A percentile compares a stretch with the other conserved stretches of the same genome.
phyloP scores from a whole-genome alignment of 352 stramenopile species.

The Phytophthora brassicae region DNA sequence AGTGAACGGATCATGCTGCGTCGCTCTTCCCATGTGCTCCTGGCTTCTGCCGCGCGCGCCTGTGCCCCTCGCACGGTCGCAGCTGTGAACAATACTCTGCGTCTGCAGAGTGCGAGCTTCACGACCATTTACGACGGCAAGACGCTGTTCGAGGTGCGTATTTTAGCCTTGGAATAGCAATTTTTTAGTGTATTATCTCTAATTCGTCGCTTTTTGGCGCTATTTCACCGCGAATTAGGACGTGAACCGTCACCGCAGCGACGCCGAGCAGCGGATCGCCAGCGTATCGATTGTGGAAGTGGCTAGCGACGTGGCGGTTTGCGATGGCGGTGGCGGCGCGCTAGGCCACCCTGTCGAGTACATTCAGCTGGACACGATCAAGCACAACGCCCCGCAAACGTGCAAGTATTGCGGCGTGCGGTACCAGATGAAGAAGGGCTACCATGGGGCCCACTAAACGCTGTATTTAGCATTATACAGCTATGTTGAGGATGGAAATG shows the following conservation, averaged over 20 bases:
- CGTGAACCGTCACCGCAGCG: conserved; percentile 84
- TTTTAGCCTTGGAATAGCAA: neutral
- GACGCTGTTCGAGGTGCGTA: conserved; percentile 59
- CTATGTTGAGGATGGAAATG: neutral
- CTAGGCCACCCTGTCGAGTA: conserved; percentile 97
- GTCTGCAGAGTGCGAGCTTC: conserved; percentile 48
- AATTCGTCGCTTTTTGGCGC: conserved; percentile 8
- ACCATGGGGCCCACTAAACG: conserved; percentile 62
- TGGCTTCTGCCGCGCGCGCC: conserved; percentile 29
- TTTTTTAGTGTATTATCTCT: neutral
- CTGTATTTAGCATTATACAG: neutral
- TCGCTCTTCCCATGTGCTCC: conserved; percentile 42
- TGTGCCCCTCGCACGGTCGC: conserved; percentile 21
- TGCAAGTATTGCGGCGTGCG: conserved; percentile 95
- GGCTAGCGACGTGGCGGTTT: conserved; percentile 90
- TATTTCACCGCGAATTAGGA: conserved; percentile 41
- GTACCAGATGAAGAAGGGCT: conserved; percentile 86
- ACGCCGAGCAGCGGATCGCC: conserved; percentile 89
- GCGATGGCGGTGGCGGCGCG: conserved; percentile 94
- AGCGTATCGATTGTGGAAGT: conserved; percentile 92
- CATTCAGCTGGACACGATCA: conserved; percentile 90
- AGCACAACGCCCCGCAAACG: conserved; percentile 64
- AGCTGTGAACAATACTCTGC: conserved; percentile 10
- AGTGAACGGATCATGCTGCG: conserved; percentile 37
- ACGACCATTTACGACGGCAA: conserved; percentile 72